phyloP scores from a whole-genome alignment of 2,329 filamentous ascomycete species.

The Fusarium luffae region DNA sequence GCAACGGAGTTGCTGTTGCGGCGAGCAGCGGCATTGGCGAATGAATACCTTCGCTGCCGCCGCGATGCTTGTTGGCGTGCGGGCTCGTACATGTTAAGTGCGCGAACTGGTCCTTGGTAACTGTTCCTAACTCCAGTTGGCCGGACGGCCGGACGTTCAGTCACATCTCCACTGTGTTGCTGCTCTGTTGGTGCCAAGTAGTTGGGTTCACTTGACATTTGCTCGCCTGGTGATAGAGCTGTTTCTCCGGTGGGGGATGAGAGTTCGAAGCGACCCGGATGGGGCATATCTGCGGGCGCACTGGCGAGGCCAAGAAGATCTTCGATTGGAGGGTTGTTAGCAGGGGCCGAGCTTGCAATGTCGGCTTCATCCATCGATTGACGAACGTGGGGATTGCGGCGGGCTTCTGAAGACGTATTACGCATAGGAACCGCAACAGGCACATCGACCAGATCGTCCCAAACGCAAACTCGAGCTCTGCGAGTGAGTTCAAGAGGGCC shows the following conservation, averaged over 20 bases:
- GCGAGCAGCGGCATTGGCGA: conserved; percentile 60
- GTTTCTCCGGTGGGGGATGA: conserved; percentile 58
- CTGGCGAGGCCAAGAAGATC: conserved; percentile 78
- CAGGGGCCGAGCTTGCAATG: conserved; percentile 65
- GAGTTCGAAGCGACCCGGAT: conserved; percentile 80
- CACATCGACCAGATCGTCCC: conserved; percentile 97
- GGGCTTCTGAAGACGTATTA: conserved; percentile 84
- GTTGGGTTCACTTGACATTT: conserved; percentile 37
- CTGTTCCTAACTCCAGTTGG: conserved; percentile 47
- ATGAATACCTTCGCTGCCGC: conserved; percentile 66
- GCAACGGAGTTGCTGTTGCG: conserved; percentile 63
- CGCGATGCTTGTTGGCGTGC: conserved; percentile 52
- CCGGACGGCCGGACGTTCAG: conserved; percentile 38
- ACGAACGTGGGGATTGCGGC: conserved; percentile 67
- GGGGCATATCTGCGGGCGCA: conserved; percentile 73
- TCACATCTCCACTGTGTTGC: conserved; percentile 28
- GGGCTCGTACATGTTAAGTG: conserved; percentile 58
- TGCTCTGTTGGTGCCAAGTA: conserved; percentile 26
- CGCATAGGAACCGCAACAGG: conserved; percentile 93
- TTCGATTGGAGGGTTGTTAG: conserved; percentile 51
- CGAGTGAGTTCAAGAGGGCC: conserved; percentile 93
- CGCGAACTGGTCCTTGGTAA: conserved; percentile 56
- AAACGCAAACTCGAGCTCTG: conserved; percentile 91
- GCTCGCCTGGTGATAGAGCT: conserved; percentile 54
- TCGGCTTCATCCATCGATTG: conserved; percentile 83